These are phyloP conservation scores for Eugenia klotzschiana DNA, from an alignment of 441 rosid species.

Conservation along the genomic window DNA sequence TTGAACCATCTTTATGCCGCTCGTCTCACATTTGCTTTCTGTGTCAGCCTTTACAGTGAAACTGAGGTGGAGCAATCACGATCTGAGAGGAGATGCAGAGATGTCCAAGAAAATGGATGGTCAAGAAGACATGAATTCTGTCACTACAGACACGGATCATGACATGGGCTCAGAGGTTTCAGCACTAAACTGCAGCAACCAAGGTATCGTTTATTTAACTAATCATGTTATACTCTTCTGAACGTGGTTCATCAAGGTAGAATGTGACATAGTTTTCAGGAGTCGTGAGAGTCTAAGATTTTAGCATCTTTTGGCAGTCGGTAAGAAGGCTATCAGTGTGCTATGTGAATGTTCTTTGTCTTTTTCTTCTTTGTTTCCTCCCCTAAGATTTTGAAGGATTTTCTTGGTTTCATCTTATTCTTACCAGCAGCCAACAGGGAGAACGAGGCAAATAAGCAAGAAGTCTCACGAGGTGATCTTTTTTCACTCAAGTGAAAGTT, in stretches of 20 bases:
- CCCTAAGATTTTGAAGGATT: background rate
- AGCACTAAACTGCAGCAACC: background rate
- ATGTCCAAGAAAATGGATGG: background rate
- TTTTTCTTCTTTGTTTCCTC: background rate
- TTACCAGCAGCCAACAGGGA: background rate
- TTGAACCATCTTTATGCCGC: background rate
- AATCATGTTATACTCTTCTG: background rate
- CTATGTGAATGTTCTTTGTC: background rate
- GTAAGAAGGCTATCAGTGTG: background rate
- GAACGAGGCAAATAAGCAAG: background rate
- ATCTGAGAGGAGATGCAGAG: background rate
- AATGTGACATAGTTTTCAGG: background rate
- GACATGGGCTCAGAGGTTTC: background rate
- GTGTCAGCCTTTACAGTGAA: slow-evolving; percentile 1
- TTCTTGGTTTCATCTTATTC: background rate
- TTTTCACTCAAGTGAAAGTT: background rate
- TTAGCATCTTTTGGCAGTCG: background rate
- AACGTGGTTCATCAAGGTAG: background rate
- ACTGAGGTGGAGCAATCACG: background rate
- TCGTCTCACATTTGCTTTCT: background rate
- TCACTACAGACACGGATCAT: background rate
- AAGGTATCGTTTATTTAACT: background rate
- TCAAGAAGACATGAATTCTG: background rate
- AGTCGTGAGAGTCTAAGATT: background rate
- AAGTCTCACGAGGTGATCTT: background rate